Evolutionary conservation across 768 basidiomycete species (phyloP), one percentile per base, ranked within the genome.

Genomic region (Podaxis sp.): DNA sequence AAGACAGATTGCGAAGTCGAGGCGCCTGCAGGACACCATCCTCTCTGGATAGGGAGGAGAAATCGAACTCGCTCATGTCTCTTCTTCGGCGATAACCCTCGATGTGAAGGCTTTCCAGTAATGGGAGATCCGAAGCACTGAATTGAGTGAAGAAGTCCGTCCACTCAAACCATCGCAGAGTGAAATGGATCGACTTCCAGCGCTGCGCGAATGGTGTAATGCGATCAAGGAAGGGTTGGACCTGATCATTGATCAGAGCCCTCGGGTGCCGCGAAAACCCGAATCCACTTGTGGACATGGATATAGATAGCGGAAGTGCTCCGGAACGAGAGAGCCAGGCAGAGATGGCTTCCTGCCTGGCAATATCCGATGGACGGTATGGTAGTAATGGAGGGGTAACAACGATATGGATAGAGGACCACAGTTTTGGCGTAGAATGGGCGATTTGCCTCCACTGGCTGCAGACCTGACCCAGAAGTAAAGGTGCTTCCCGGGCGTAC

Each of bases 391-490:
- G 11, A 30, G n/a, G 15, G 17, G 58, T 38, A 6, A n/a, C 36
- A 26, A 48, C 15, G 38, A 66, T 61, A 51, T 66, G 65, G 24
- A 66, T 55, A 12, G 59, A 44, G 5, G 55, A 40, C 57, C 65
- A 65, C 26, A 67, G 48, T 19, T 26, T 49, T 36, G 64, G 66
- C 8, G 61, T 64, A n/a, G 64, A 65, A 19, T 61, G 54, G 26
- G 63, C 64, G 15, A 68, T 33, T 30, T 48, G 58, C 4, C 67
- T 36, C 67, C 67, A 68, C 15, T 48, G 46, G 26, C 56, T 55
- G 46, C 62, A 68, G 6, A 68, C 52, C 12, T 24, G 64, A 7
- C 65, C 65, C 12, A 68, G 52, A 3, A 65, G 38, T 46, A 68
- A 40, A 1, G 67, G 67, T 24, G 63, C 52, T n/a, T 55, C 36